These are phyloP conservation scores for Closterium sp. DNA, from an alignment of 139 green algal genomes.

Conservation along the genomic window DNA sequence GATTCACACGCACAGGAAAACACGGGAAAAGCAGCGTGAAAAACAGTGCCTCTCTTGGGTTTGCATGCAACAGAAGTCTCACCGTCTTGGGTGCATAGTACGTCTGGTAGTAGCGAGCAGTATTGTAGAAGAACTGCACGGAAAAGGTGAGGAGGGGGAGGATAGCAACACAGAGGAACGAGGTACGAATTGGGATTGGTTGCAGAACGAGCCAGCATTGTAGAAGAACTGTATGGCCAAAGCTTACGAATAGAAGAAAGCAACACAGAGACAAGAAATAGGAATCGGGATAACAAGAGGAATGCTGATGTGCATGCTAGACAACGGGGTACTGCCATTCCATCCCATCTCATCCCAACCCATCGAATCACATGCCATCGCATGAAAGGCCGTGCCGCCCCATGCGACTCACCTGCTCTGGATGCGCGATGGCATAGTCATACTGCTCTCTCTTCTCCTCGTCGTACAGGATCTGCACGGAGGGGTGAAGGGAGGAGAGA, in stretches of 20 bases:
- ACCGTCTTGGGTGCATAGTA: constrained; percentile 38
- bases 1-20: background rate
- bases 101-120: constrained; percentile 31
- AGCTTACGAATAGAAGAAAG: too few species aligned
- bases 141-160: background rate
- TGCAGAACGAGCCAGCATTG: too few species aligned
- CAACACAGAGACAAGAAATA: too few species aligned
- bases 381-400: background rate
- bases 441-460: constrained; percentile 43
- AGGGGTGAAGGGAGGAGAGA: background rate
- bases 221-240: too few species aligned
- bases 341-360: too few species aligned
- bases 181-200: background rate
- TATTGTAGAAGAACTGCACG: constrained; percentile 45
- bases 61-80: background rate
- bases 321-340: too few species aligned
- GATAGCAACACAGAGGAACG: background rate
- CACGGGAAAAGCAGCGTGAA: background rate
- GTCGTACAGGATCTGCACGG: constrained; percentile 40
- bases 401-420: constrained; percentile 32
- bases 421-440: constrained; percentile 44
- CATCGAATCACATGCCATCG: too few species aligned
- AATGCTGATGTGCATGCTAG: too few species aligned
- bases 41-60: background rate
- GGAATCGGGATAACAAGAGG: too few species aligned